Percentiles rank a stretch among this genome's conserved stretches.
phyloP scores from a whole-genome alignment of 108 stramenopile species.

The Nitzschia sp. region DNA sequence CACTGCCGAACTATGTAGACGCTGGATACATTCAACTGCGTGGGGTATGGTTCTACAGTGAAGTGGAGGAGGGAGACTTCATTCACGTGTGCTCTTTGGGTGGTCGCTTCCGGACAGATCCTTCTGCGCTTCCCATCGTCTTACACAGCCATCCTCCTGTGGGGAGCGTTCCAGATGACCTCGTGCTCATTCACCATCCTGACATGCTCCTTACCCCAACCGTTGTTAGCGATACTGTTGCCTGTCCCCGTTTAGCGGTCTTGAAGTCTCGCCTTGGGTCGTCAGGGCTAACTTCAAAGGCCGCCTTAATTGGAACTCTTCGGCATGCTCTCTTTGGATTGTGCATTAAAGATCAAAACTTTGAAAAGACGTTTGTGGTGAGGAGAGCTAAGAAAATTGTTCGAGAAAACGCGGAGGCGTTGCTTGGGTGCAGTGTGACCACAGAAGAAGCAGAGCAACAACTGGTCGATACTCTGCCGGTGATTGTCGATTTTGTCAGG shows the following conservation, averaged over 20 bases:
- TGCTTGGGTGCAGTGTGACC: constrained; percentile 71
- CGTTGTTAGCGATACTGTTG: constrained; percentile 66
- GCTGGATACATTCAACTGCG: constrained; percentile 66
- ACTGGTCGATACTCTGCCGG: constrained; percentile 65
- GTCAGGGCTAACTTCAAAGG: constrained; percentile 56
- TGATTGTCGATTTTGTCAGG: constrained; percentile 62
- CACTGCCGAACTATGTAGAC: background rate
- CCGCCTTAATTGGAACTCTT: constrained; percentile 79
- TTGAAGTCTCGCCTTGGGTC: constrained; percentile 73
- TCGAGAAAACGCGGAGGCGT: constrained; percentile 57
- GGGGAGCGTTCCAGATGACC: constrained; percentile 66
- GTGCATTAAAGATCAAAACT: constrained; percentile 58
- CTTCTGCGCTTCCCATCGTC: constrained; percentile 69
- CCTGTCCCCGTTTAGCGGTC: constrained; percentile 75
- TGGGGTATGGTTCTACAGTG: constrained; percentile 80
- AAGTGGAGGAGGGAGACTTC: constrained; percentile 57
- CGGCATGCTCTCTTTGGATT: constrained; percentile 83
- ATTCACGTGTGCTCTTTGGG: constrained; percentile 79
- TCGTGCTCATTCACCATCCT: constrained; percentile 78
- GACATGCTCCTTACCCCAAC: constrained; percentile 83
- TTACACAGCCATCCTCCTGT: constrained; percentile 60
- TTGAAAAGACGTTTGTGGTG: constrained; percentile 48
- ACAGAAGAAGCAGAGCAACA: constrained; percentile 55
- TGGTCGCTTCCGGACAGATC: constrained; percentile 67
- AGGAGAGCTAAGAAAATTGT: constrained; percentile 50